Evolutionary conservation across 2,329 filamentous ascomycete genomes (phyloP).

Genomic region (Ilyonectria robusta): DNA sequence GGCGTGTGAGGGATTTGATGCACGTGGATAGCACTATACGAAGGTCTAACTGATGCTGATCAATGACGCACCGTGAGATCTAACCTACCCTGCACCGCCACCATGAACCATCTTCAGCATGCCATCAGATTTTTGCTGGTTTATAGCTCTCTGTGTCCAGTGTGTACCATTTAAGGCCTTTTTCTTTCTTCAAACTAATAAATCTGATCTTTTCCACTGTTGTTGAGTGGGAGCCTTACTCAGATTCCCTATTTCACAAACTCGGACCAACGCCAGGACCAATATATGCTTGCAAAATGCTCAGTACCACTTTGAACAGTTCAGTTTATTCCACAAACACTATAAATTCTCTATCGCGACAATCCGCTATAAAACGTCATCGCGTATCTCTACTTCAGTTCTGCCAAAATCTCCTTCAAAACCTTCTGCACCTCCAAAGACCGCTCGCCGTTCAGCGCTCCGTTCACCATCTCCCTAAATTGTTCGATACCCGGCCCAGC

Average conservation of each 20-base stretch:
- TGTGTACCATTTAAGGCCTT: too few species aligned
- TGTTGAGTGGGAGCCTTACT: too few species aligned
- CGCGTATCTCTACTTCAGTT: conserved; percentile 41
- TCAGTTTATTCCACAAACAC: neutral
- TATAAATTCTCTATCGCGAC: neutral
- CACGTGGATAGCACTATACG: neutral
- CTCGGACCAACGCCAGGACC: too few species aligned
- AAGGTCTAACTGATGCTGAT: too few species aligned
- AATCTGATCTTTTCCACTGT: too few species aligned
- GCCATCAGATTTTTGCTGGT: too few species aligned
- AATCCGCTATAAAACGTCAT: neutral
- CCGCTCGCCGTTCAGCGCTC: conserved; percentile 58
- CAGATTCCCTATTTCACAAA: too few species aligned
- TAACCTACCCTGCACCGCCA: too few species aligned
- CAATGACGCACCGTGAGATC: too few species aligned
- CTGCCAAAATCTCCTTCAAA: conserved; percentile 55
- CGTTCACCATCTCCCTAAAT: conserved; percentile 51
- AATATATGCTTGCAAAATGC: neutral
- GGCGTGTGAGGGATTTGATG: neutral
- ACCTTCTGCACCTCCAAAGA: conserved; percentile 62
- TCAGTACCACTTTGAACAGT: neutral
- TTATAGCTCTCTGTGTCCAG: too few species aligned
- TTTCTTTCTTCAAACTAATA: too few species aligned
- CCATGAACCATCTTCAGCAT: too few species aligned
- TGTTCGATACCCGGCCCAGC: conserved; percentile 45